These are phyloP conservation scores for Arctium minus DNA, from an alignment of 129 eudicot genomes.

Conservation along the genomic window DNA sequence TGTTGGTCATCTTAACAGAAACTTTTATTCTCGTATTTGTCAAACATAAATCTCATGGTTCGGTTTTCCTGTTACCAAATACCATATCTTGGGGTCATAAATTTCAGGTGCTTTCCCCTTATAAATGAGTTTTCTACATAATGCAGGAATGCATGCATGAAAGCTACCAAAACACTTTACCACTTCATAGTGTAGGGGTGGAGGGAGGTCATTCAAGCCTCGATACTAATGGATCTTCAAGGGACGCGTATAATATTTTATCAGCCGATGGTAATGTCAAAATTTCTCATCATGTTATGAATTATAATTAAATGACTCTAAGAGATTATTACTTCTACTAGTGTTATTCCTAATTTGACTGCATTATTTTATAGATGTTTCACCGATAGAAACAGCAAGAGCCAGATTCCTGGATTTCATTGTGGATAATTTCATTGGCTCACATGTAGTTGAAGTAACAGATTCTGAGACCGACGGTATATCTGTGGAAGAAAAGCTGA, in stretches of 20 bases:
- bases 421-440: slow-evolving; percentile 70
- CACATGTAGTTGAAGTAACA: slow-evolving; percentile 62
- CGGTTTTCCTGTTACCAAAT: neutral
- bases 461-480: slow-evolving; percentile 44
- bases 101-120: neutral
- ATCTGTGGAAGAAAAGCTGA: slow-evolving; percentile 52
- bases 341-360: neutral
- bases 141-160: slow-evolving; percentile 92
- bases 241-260: slow-evolving; percentile 46
- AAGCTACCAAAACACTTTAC: slow-evolving; percentile 55
- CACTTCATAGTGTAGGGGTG: slow-evolving; percentile 66
- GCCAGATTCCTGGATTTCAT: slow-evolving; percentile 78
- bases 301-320: neutral
- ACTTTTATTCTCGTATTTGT: too few relatives aligned
- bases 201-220: slow-evolving; percentile 87
- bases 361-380: slow-evolving; percentile 45
- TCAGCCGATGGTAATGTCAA: slow-evolving; percentile 49
- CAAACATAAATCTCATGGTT: too few relatives aligned
- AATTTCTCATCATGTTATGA: neutral
- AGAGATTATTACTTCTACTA: neutral
- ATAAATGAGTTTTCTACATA: neutral
- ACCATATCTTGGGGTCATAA: neutral
- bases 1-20: too few relatives aligned
- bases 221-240: slow-evolving; percentile 66
- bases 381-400: slow-evolving; percentile 86